A percentile compares a stretch with the other conserved stretches of the same genome.
phyloP scores from a whole-genome alignment of 306 rosid genomes.

The Abrus pulchellus region DNA sequence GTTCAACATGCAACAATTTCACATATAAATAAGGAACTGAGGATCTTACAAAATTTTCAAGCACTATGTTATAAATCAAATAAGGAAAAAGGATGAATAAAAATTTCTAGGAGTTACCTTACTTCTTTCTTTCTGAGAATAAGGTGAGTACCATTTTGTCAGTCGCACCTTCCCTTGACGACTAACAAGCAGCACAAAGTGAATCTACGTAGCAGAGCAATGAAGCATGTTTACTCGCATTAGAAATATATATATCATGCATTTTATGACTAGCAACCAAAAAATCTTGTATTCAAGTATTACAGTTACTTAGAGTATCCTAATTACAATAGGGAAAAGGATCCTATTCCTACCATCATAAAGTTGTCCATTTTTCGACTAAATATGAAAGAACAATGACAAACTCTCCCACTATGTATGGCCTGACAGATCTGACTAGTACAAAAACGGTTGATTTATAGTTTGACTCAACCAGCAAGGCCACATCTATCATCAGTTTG shows the following conservation, averaged over 20 bases:
- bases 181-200: slow-evolving; percentile 88
- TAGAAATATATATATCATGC: not conserved
- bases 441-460: too few species aligned
- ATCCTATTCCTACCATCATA: not conserved
- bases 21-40: not conserved
- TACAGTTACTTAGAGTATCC: slow-evolving; percentile 1
- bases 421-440: too few species aligned
- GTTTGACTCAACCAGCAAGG: too few species aligned
- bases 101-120: slow-evolving; percentile 61
- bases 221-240: slow-evolving; percentile 34
- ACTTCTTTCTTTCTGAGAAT: slow-evolving; percentile 87
- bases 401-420: not conserved
- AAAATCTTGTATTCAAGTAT: not conserved
- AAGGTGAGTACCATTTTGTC: slow-evolving; percentile 97
- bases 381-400: not conserved
- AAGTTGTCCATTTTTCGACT: not conserved
- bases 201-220: slow-evolving; percentile 63
- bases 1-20: not conserved
- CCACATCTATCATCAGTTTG: too few species aligned
- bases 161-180: slow-evolving; percentile 96
- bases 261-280: not conserved
- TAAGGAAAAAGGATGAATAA: not conserved
- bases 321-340: not conserved
- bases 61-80: not conserved
- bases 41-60: not conserved